phyloP scores from a whole-genome alignment of 2,329 filamentous ascomycete genomes.

The Clarireedia monteithiana region DNA sequence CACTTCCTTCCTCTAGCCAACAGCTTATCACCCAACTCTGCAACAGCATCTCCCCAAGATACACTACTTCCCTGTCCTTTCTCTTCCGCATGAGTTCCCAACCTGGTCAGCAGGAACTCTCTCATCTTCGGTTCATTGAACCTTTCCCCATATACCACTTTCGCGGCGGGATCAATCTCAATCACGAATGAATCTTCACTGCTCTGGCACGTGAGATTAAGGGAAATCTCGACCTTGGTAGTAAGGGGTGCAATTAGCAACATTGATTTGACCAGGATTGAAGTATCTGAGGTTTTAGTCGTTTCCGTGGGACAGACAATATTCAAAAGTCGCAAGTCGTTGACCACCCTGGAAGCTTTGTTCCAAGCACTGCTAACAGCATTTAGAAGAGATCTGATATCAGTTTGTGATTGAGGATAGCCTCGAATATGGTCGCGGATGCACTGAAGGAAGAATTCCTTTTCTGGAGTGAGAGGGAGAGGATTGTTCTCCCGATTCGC shows the following conservation, averaged over 20 bases:
- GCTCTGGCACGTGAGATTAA: conserved; percentile 45
- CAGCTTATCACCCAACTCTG: conserved; percentile 48
- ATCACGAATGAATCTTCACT: conserved; percentile 46
- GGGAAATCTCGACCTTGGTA: conserved; percentile 59
- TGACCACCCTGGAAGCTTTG: conserved; percentile 48
- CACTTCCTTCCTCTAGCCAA: conserved; percentile 48
- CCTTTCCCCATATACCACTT: conserved; percentile 68
- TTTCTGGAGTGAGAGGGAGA: conserved; percentile 52
- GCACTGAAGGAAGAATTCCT: conserved; percentile 67
- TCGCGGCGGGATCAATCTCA: conserved; percentile 44
- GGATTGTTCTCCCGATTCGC: conserved; percentile 46
- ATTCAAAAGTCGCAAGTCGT: conserved; percentile 54
- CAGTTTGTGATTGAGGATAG: conserved; percentile 49
- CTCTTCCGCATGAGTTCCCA: conserved; percentile 31
- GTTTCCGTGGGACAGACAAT: conserved; percentile 58
- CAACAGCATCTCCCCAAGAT: conserved; percentile 47
- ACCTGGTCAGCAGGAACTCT: conserved; percentile 57
- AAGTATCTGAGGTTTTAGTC: conserved; percentile 55
- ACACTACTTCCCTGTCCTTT: conserved; percentile 31
- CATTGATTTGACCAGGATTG: conserved; percentile 51
- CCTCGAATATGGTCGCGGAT: conserved; percentile 61
- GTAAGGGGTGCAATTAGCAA: conserved; percentile 56
- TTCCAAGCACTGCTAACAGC: conserved; percentile 60
- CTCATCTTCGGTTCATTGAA: conserved; percentile 69
- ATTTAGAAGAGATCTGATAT: conserved; percentile 48